These are phyloP conservation scores for Aspergillus proliferans DNA, from an alignment of 2,329 filamentous ascomycete species.

Conservation along the genomic window DNA sequence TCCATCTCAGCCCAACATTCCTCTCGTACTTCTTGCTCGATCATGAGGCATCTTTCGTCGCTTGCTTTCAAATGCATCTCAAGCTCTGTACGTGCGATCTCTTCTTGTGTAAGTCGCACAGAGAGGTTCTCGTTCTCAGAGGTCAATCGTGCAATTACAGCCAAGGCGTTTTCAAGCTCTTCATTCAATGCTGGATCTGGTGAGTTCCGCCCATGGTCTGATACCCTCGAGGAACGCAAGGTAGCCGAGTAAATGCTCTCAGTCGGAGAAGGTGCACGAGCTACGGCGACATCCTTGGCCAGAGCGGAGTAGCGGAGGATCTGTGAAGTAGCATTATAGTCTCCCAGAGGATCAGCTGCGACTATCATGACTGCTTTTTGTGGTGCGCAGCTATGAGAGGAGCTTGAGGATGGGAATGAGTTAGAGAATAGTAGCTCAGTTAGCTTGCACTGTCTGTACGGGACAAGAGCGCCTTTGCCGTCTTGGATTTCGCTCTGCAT, in stretches of 20 bases:
- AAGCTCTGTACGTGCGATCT: slow-evolving; percentile 61
- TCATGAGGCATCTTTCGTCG: slow-evolving; percentile 58
- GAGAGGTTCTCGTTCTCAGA: slow-evolving; percentile 72
- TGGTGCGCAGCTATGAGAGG: slow-evolving; percentile 54
- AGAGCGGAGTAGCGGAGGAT: slow-evolving; percentile 92
- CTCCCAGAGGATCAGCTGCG: slow-evolving; percentile 83
- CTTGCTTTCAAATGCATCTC: slow-evolving; percentile 67
- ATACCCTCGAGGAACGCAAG: slow-evolving; percentile 27
- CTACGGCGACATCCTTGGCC: slow-evolving; percentile 86
- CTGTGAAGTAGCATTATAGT: slow-evolving; percentile 95
- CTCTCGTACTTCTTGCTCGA: slow-evolving; percentile 81
- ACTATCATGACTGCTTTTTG: slow-evolving; percentile 96
- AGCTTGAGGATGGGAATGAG: slow-evolving; percentile 63
- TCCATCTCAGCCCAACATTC: slow-evolving; percentile 88
- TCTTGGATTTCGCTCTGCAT: slow-evolving; percentile 79
- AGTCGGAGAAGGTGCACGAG: slow-evolving; percentile 76
- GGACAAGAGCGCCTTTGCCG: slow-evolving; percentile 65
- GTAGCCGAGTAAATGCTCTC: slow-evolving; percentile 54
- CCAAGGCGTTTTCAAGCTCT: slow-evolving; percentile 74
- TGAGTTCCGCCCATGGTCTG: slow-evolving; percentile 39
- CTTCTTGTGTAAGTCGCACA: slow-evolving; percentile 63
- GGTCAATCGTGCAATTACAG: slow-evolving; percentile 73
- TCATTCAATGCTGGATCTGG: slow-evolving; percentile 40
- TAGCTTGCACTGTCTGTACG: slow-evolving; percentile 77
- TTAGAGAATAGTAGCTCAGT: slow-evolving; percentile 84